phyloP scores from a whole-genome alignment of 2,329 filamentous ascomycete genomes.

The Hypoxylon sp. region DNA sequence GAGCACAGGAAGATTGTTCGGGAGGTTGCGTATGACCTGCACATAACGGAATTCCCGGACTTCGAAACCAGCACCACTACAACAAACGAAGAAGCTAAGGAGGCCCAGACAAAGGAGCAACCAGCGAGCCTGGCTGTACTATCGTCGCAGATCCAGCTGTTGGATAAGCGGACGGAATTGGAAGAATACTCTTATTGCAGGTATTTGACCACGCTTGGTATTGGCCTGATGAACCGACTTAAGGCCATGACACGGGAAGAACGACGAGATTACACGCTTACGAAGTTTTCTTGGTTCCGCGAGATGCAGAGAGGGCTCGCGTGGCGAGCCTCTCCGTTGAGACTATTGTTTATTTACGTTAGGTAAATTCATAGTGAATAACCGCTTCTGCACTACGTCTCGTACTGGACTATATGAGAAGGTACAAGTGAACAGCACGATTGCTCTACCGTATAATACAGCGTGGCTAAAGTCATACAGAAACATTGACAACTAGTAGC shows the following conservation, averaged over 20 bases:
- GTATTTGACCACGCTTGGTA: background rate
- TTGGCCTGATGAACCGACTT: background rate
- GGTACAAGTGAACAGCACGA: background rate
- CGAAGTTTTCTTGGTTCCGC: background rate
- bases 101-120: background rate
- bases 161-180: background rate
- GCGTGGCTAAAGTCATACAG: background rate
- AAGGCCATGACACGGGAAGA: background rate
- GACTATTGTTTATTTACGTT: background rate
- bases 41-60: background rate
- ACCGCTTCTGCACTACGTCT: too few species aligned
- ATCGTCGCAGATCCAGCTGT: background rate
- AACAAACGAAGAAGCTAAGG: background rate
- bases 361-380: background rate
- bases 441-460: background rate
- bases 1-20: background rate
- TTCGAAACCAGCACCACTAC: background rate
- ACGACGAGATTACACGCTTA: background rate
- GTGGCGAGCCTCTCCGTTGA: background rate
- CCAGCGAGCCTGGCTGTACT: background rate
- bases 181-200: background rate
- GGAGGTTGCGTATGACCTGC: background rate
- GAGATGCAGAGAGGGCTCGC: background rate
- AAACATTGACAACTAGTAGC: background rate
- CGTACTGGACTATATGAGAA: background rate